Evolutionary conservation across 2,329 filamentous ascomycete genomes (phyloP), one percentile per base, ranked within the genome.

Genomic region (Fusarium marasasianum): DNA sequence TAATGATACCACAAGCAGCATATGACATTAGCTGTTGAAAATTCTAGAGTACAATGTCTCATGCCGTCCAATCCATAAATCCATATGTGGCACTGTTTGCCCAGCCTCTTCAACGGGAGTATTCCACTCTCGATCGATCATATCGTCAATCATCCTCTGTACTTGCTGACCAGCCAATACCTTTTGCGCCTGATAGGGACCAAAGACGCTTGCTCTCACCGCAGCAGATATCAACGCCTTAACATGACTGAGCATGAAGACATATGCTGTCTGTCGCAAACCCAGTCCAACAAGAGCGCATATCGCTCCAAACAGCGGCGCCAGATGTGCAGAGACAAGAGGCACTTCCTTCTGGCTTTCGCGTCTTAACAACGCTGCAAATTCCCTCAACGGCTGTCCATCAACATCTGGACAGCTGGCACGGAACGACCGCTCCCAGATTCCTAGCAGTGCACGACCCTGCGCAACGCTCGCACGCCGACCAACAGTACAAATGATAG

Each of bases 1-100:
- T 76, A 77, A 81, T 79, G 80, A 82, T 81, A 80, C 74, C 74
- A 78, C 69, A 53, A 65, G 55, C 66, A 70, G 71, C 63, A 50
- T n/a, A 50, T 18, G 38, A 31, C 48, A 44, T 67, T 78, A 96
- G 77, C 93, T 95, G 82, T 96, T 96, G 80, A 96, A 96, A 62
- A 96, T 96, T 76, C 94, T 90, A 66, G 93, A 95, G 81, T 96
- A 96, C 73, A 96, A 81, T 80, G 94, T 85, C 86, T 96, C 94
- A 81, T 96, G 94, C 79, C 94, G 87, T 8, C 94, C 94, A 78
- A 95, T 87, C 93, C 94, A 96, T 38, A 96, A 81, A 84, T 96
- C 94, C 88, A 96, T 91, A 4, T 91, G 88, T 3, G 94, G 94
- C 71, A 94, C 91, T 63, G 86, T 91, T 84, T 96, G 93, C 10